These are phyloP conservation scores for Suillus weaverae DNA, from an alignment of 768 basidiomycete genomes.

Conservation along the genomic window DNA sequence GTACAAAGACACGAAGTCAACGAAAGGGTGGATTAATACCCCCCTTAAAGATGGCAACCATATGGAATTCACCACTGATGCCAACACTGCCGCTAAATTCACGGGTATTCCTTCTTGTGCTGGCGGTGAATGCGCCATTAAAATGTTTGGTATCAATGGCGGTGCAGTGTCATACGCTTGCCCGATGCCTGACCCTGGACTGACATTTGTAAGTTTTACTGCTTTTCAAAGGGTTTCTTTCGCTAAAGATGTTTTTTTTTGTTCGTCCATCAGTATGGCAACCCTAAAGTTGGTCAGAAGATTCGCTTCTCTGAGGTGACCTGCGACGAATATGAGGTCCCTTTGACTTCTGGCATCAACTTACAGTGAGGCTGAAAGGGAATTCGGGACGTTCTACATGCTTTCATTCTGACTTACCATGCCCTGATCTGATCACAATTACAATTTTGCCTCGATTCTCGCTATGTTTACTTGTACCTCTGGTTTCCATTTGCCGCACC, in stretches of 20 bases:
- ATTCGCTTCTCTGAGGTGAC: not conserved
- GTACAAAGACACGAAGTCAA: not conserved
- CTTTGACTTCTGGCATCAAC: not conserved
- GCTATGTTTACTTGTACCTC: not conserved
- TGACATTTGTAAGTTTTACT: not conserved
- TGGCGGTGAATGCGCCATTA: not conserved
- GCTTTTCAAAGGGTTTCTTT: not conserved
- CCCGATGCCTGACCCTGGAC: not conserved
- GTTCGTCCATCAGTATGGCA: not conserved
- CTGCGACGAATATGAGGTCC: not conserved
- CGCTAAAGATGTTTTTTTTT: not conserved
- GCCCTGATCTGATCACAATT: not conserved
- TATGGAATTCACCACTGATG: not conserved
- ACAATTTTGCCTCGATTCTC: not conserved
- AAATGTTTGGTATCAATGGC: not conserved
- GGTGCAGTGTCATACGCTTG: not conserved
- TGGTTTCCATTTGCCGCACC: not conserved
- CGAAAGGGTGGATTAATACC: not conserved
- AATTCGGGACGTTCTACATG: not conserved
- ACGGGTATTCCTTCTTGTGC: not conserved
- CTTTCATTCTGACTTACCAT: not conserved
- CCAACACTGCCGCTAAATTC: not conserved
- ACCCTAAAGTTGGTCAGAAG: not conserved
- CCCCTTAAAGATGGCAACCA: not conserved
- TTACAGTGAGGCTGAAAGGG: not conserved